Conservation (phyloP, 768 basidiomycete genomes). For the Kondoa subrosea region DNA sequence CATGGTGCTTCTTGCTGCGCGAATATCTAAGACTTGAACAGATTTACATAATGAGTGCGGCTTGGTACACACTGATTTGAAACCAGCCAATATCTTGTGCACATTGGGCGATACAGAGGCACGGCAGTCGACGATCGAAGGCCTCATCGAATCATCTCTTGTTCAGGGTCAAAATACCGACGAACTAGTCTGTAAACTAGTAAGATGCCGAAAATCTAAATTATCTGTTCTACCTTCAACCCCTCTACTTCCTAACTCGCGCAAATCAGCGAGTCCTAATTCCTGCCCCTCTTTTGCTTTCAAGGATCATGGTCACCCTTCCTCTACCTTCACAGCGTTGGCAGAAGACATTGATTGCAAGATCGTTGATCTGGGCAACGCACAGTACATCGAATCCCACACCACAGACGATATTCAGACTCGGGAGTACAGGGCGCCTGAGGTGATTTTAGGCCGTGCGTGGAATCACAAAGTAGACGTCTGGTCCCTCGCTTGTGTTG, state of each 20-base stretch:
- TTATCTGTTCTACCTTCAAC: too few relatives aligned
- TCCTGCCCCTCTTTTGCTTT: too few relatives aligned
- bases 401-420: neutral
- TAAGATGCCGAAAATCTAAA: too few relatives aligned
- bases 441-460: neutral
- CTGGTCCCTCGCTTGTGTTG: neutral
- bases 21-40: neutral
- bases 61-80: constrained; percentile 5
- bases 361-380: neutral
- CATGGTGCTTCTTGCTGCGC: neutral
- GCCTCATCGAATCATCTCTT: neutral
- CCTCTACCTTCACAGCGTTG: too few relatives aligned
- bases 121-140: neutral
- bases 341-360: neutral
- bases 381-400: neutral
- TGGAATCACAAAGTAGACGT: neutral
- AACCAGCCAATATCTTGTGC: neutral
- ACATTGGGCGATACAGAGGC: neutral
- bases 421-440: neutral
- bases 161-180: too few relatives aligned
- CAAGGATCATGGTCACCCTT: too few relatives aligned
- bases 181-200: too few relatives aligned
- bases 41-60: neutral
- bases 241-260: too few relatives aligned
- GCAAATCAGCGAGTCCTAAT: too few relatives aligned